Percentiles rank a stretch among this genome's conserved stretches.
Conservation (phyloP, 2,329 filamentous ascomycete genomes). For the Chaetomium sp. region DNA sequence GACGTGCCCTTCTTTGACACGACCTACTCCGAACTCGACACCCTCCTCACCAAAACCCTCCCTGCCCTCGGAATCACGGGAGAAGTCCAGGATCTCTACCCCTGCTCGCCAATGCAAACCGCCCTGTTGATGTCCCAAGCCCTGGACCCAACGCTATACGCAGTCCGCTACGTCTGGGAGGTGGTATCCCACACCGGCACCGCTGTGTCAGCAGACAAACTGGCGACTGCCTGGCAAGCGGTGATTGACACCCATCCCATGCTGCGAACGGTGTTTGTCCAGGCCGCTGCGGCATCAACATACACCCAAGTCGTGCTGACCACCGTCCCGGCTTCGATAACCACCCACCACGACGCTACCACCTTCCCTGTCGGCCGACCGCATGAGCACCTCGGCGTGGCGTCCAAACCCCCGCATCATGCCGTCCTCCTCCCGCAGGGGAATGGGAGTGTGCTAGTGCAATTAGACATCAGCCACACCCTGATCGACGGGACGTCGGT, state of each 20-base stretch:
- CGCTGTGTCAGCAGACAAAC: background rate
- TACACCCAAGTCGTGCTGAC: slow-evolving; percentile 28
- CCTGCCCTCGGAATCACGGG: slow-evolving; percentile 13
- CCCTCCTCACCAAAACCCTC: slow-evolving; percentile 7
- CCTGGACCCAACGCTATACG: slow-evolving; percentile 14
- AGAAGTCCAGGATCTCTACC: slow-evolving; percentile 29
- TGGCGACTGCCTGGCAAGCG: slow-evolving; percentile 46
- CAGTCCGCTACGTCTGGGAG: slow-evolving; percentile 9
- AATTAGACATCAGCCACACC: slow-evolving; percentile 31
- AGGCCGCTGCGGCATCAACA: slow-evolving; percentile 41
- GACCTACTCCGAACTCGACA: slow-evolving; percentile 23
- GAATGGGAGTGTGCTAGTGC: slow-evolving; percentile 5
- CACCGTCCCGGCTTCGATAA: background rate
- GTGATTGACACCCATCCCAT: slow-evolving; percentile 53
- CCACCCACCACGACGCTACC: background rate
- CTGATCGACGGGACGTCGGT: slow-evolving; percentile 31
- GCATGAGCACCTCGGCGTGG: slow-evolving; percentile 3
- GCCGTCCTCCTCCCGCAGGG: background rate
- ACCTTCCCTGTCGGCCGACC: slow-evolving; percentile 6
- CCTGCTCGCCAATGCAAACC: slow-evolving; percentile 31
- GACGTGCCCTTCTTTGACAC: slow-evolving; percentile 28
- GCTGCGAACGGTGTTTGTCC: slow-evolving; percentile 64
- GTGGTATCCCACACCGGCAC: background rate
- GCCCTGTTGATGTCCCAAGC: slow-evolving; percentile 31
- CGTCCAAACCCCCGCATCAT: background rate